Evolutionary conservation across 2,329 filamentous ascomycete species (phyloP), one percentile per base, ranked within the genome.

Genomic region (Emericellopsis atlantica): DNA sequence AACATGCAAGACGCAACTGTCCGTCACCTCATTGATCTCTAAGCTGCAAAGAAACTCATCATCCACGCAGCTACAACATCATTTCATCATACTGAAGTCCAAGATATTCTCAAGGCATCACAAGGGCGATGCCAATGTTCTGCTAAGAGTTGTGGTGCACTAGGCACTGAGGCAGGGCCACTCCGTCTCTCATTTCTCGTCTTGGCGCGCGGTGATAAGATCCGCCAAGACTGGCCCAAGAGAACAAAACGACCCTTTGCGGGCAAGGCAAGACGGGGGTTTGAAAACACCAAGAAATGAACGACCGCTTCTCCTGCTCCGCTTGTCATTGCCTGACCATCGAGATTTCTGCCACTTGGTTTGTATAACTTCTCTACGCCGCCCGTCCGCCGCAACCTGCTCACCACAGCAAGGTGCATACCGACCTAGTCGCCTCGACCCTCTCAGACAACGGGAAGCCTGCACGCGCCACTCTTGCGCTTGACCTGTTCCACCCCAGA

Each of bases 211-310:
- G 29, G 40, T 16, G 36, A 21, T 33, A 37, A 37, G 23, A 37
- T 42, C 32, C 40, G 40, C 40, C 40, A 42, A 42, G 40, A 14
- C 33, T 21, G 32, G 23, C 23, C 21, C 39, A 40, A 40, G 32
- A 40, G 39, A 40, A 21, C 18, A 21, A 21, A 21, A 21, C 18
- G 18, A 21, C 18, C 39, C 37, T 39, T 24, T 29, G 37, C 26
- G 37, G 37, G 37, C 23, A 29, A 22, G 31, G 22, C 37, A 34
- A 21, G 15, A 35, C 39, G 32, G 31, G 39, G 39, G 31, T 36
- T 40, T 40, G 39, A 3, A 35, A 29, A 12, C 26, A 29, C 26
- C 26, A 9, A 29, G 6, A 9, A 9, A 29, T 9, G 12, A 29
- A 9, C 12, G 26, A 29, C 12, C 8, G 3, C 9, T 29, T 29